Conservation (phyloP, 768 basidiomycete species). For the Sarcodon aspratus region DNA sequence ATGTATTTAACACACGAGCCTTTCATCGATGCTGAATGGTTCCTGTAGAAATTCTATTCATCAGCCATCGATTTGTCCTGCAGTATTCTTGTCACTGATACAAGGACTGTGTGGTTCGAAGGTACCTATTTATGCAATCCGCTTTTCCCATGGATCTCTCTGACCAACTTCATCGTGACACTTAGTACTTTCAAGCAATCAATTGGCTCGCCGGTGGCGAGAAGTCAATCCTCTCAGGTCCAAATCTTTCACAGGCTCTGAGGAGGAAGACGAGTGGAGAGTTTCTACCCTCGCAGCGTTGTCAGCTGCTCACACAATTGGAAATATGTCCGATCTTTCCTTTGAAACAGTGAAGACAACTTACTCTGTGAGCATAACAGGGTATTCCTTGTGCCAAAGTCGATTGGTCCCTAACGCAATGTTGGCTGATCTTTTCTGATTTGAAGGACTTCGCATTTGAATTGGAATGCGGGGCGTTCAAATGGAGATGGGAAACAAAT, state of each 20-base stretch:
- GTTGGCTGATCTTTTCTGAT: constrained; percentile 7
- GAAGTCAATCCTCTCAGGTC: constrained; percentile 32
- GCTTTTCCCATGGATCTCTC: not conserved
- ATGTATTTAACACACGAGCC: not conserved
- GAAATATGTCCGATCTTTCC: constrained; percentile 39
- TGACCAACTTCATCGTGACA: not conserved
- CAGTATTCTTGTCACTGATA: constrained; percentile 60
- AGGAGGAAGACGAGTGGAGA: constrained; percentile 57
- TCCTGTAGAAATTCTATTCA: constrained; percentile 52
- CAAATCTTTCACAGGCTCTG: constrained; percentile 14
- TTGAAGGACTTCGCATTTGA: constrained; percentile 56
- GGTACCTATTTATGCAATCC: constrained; percentile 25
- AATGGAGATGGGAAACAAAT: constrained; percentile 74
- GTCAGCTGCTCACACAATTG: constrained; percentile 49
- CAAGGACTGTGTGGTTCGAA: constrained; percentile 66
- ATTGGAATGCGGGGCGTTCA: constrained; percentile 46
- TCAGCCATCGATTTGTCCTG: constrained; percentile 47
- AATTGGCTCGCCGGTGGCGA: constrained; percentile 63
- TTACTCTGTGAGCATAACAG: constrained; percentile 37
- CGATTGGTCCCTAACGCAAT: not conserved
- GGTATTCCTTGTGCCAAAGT: constrained; percentile 3
- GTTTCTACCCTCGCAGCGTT: constrained; percentile 41
- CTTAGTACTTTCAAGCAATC: constrained; percentile 17
- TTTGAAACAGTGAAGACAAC: constrained; percentile 51
- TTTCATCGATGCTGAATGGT: not conserved